Conservation (phyloP, 2,329 filamentous ascomycete genomes). For the Diatrype stigma region DNA sequence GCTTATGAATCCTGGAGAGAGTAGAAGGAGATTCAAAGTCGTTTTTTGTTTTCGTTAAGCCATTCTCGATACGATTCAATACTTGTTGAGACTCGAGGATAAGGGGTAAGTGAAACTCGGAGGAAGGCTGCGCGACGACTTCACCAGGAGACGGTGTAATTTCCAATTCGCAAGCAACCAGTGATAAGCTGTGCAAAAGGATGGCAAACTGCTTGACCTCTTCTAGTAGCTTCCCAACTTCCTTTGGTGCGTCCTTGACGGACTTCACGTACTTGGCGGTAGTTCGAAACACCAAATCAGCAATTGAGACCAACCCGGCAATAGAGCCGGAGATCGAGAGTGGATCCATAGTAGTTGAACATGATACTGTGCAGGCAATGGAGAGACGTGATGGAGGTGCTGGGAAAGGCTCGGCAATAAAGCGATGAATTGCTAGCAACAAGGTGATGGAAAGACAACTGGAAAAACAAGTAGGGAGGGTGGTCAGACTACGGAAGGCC, state of each 20-base stretch:
- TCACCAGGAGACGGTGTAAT: too few relatives aligned
- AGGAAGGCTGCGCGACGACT: too few relatives aligned
- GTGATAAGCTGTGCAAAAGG: not conserved
- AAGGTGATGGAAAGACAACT: too few relatives aligned
- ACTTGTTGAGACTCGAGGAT: too few relatives aligned
- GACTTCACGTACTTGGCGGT: constrained; percentile 5
- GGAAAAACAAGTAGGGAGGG: not conserved
- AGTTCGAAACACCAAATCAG: constrained; percentile 2
- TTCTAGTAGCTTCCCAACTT: constrained; percentile 2
- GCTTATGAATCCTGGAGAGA: too few relatives aligned
- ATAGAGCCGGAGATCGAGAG: constrained; percentile 7
- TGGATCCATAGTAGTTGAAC: constrained; percentile 5
- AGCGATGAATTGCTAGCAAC: too few relatives aligned
- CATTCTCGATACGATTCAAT: too few relatives aligned
- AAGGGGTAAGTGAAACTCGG: too few relatives aligned
- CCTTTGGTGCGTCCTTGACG: constrained; percentile 4
- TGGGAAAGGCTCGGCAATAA: too few relatives aligned
- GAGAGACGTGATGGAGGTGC: not conserved
- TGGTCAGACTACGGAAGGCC: not conserved
- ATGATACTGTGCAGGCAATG: not conserved
- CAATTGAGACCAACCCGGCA: constrained; percentile 7
- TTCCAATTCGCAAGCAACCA: not conserved
- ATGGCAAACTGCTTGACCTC: constrained; percentile 7
- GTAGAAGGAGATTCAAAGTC: too few relatives aligned
- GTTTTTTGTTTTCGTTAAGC: too few relatives aligned